Evolutionary conservation across 2,329 filamentous ascomycete species (phyloP).

Genomic region (Didymella glomerata): DNA sequence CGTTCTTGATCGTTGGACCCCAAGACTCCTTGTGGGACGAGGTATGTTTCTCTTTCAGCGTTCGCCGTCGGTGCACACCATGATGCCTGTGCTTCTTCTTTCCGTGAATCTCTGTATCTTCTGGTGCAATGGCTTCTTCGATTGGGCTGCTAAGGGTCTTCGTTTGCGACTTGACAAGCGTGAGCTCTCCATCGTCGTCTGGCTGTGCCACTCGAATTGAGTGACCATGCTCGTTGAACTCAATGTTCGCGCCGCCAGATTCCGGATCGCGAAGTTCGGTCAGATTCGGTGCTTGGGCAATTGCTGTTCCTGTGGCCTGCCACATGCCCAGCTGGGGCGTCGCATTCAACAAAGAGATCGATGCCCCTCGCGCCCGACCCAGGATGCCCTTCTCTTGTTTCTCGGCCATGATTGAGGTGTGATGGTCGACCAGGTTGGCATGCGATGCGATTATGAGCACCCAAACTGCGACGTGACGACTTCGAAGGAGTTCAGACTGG

Average conservation of each 20-base stretch:
- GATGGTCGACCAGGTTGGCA: neutral
- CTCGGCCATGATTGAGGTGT: constrained; percentile 18
- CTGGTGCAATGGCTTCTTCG: neutral
- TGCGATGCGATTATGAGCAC: neutral
- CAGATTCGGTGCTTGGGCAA: constrained; percentile 53
- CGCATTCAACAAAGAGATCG: constrained; percentile 45
- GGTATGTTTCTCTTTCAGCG: constrained; percentile 39
- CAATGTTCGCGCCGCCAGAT: constrained; percentile 29
- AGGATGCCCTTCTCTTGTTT: constrained; percentile 21
- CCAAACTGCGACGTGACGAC: neutral
- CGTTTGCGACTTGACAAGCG: constrained; percentile 21
- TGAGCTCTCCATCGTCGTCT: constrained; percentile 24
- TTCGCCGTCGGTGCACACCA: constrained; percentile 19
- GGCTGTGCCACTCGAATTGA: constrained; percentile 27
- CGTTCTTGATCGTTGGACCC: constrained; percentile 66
- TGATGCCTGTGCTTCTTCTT: constrained; percentile 3
- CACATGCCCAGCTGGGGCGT: constrained; percentile 52
- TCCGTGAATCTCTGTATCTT: constrained; percentile 5
- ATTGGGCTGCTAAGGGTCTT: constrained; percentile 2
- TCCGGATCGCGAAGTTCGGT: constrained; percentile 46
- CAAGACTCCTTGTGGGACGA: constrained; percentile 50
- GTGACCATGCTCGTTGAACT: constrained; percentile 29
- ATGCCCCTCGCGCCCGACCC: constrained; percentile 37
- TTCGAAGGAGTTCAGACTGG: neutral
- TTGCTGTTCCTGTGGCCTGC: constrained; percentile 53